Base-by-base conservation (phyloP, 441 rosid species). In the Lagerstroemia fauriei region DNA sequence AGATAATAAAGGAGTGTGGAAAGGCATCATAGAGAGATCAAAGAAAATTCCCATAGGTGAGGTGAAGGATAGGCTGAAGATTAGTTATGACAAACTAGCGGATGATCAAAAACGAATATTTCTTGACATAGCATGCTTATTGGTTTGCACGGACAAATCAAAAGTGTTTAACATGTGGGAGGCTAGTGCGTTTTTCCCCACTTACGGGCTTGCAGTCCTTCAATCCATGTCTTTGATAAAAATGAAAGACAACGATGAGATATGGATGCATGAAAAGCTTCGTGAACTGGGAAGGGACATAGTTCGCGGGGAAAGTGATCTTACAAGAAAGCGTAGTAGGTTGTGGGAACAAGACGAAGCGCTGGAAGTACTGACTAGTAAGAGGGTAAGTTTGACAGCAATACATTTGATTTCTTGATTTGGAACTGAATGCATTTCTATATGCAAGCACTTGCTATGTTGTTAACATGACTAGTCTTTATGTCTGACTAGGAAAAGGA, bases 41-140 rank as follows among this genome's bases (percentile, higher is more conserved):
- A 75, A 29, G 57, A 48, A 27, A 25, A 22, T 24, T 17, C 78
- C 78, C 32, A 46, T 46, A 8, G 17, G 31, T 10, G 11, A 12
- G 20, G 61, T 75, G 63, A n/a, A 1, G 17, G 78, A 48, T 16
- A 75, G 34, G 17, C 17, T 75, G 29, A 47, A 25, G 59, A 48
- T 75, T 47, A 75, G 78, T 29, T 75, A 75, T 75, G 78, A 75
- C 7, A 18, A n/a, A 46, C 78, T 75, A 25, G 78, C 48, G 12
- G 14, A 10, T 25, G 10, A 48, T 11, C 61, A 48, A 12, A 13
- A 75, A 31, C 38, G n/a, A 25, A 75, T 75, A 24, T 75, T 75
- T 75, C 78, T 75, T 9, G 78, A 48, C 47, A 75, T 75, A 24
- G 78, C 78, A 46, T 75, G 78, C 34, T 3, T 74, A 44, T 7